Percentiles rank a stretch among this genome's conserved stretches.
Conservation (phyloP, 1,284 basidiomycete species). For the Baeospora myosura region DNA sequence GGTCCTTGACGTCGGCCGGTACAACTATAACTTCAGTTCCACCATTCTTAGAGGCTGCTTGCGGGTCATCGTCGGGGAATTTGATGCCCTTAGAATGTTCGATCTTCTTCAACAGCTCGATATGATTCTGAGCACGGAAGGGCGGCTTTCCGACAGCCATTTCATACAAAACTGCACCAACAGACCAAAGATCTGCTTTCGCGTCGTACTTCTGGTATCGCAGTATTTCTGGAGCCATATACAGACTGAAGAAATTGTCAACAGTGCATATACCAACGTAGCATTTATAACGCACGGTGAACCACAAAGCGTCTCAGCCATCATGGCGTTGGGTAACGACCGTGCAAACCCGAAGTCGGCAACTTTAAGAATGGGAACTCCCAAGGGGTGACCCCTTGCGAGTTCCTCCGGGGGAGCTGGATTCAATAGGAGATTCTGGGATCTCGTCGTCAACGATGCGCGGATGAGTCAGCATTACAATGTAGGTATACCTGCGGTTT, state of each 20-base stretch:
- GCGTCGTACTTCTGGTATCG: constrained; percentile 98
- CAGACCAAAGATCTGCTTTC: constrained; percentile 96
- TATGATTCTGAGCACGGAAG: constrained; percentile 92
- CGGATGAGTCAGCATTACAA: background rate
- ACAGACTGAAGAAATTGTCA: constrained; percentile 48
- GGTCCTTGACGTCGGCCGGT: constrained; percentile 78
- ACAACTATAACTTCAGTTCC: constrained; percentile 52
- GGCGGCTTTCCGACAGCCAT: constrained; percentile 92
- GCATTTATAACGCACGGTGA: constrained; percentile 70
- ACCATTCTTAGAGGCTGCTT: constrained; percentile 24
- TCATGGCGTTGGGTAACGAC: constrained; percentile 82
- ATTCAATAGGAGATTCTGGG: constrained; percentile 82
- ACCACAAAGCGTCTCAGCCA: constrained; percentile 97
- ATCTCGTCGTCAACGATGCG: constrained; percentile 5
- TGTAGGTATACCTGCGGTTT: constrained; percentile 84
- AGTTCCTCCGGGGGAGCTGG: constrained; percentile 77
- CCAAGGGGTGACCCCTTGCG: constrained; percentile 80
- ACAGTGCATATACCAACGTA: background rate
- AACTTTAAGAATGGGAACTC: constrained; percentile 91
- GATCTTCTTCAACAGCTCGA: constrained; percentile 92
- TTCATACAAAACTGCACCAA: constrained; percentile 95
- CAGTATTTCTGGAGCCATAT: constrained; percentile 99
- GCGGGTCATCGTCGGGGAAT: constrained; percentile 84
- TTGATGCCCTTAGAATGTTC: constrained; percentile 81
- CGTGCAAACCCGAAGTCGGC: constrained; percentile 99